phyloP scores from a whole-genome alignment of 352 stramenopile genomes.

The Phytophthora ramorum region DNA sequence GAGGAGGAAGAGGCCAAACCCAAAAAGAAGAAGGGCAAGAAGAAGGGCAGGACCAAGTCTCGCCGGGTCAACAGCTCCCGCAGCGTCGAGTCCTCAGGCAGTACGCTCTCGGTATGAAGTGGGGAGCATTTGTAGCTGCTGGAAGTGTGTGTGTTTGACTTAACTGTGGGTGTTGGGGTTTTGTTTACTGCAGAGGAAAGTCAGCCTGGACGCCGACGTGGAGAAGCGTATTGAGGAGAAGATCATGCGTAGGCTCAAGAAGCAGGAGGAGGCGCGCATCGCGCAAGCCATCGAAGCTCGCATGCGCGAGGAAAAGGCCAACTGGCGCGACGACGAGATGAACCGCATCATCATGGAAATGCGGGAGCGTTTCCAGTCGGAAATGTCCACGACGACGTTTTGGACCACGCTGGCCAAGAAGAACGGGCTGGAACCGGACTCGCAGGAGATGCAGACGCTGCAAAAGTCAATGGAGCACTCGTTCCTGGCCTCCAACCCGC shows the following conservation, averaged over 20 bases:
- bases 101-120: constrained; percentile 39
- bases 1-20: constrained; percentile 75
- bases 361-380: constrained; percentile 83
- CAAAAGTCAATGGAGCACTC: constrained; percentile 57
- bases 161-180: constrained; percentile 11
- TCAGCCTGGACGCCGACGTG: constrained; percentile 79
- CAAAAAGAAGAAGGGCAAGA: constrained; percentile 75
- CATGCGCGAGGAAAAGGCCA: constrained; percentile 87
- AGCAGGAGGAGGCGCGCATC: constrained; percentile 88
- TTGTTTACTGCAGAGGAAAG: constrained; percentile 38
- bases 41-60: constrained; percentile 46
- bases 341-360: constrained; percentile 92
- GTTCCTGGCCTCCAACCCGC: constrained; percentile 64
- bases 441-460: constrained; percentile 51
- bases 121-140: neutral
- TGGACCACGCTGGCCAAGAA: constrained; percentile 73
- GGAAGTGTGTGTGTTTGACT: constrained; percentile 5
- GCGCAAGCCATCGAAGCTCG: constrained; percentile 83
- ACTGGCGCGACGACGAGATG: constrained; percentile 90
- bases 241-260: constrained; percentile 86
- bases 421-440: constrained; percentile 53
- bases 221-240: constrained; percentile 90
- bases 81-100: constrained; percentile 45
- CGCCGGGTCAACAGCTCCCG: constrained; percentile 57
- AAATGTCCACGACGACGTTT: constrained; percentile 76